Percentiles rank a stretch among this genome's conserved stretches.
Evolutionary conservation across 2,329 filamentous ascomycete genomes (phyloP).

Genomic region (Fusarium floridanum): DNA sequence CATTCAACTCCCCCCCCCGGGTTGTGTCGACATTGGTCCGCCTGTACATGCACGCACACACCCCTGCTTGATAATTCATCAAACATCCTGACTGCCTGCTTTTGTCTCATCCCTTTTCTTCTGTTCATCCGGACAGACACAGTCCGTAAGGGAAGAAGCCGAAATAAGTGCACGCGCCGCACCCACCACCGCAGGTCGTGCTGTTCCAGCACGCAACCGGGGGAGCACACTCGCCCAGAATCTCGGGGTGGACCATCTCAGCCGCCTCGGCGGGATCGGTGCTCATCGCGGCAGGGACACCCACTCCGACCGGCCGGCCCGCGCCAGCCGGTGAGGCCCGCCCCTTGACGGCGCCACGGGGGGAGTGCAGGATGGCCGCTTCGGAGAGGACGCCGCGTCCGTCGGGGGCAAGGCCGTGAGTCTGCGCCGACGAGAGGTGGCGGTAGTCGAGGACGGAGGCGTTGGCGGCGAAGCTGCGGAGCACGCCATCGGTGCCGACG

Average conservation of each 20-base stretch:
- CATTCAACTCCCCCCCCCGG: neutral
- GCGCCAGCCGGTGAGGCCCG: slow-evolving; percentile 1
- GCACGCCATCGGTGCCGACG: slow-evolving; percentile 4
- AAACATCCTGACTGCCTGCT: neutral
- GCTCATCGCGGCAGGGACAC: neutral
- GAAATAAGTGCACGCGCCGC: slow-evolving; percentile 28
- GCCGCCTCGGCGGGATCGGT: slow-evolving; percentile 2
- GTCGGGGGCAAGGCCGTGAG: slow-evolving; percentile 9
- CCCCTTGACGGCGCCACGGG: neutral
- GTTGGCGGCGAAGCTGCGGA: slow-evolving; percentile 22
- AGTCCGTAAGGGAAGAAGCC: slow-evolving; percentile 28
- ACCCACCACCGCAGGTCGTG: slow-evolving; percentile 21
- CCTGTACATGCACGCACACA: neutral
- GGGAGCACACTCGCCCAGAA: slow-evolving; percentile 20
- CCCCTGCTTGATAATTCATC: neutral
- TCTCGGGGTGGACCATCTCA: slow-evolving; percentile 4
- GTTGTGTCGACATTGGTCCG: neutral
- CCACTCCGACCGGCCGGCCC: neutral
- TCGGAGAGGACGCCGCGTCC: slow-evolving; percentile 6
- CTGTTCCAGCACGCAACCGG: slow-evolving; percentile 25
- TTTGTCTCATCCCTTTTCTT: neutral
- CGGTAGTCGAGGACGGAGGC: slow-evolving; percentile 17
- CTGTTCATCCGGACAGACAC: slow-evolving; percentile 18
- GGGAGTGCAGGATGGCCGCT: neutral
- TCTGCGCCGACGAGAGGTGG: neutral